Percentiles rank a stretch among this genome's conserved stretches.
Evolutionary conservation across 129 eudicot species (phyloP).

Genomic region (Deinandra increscens): DNA sequence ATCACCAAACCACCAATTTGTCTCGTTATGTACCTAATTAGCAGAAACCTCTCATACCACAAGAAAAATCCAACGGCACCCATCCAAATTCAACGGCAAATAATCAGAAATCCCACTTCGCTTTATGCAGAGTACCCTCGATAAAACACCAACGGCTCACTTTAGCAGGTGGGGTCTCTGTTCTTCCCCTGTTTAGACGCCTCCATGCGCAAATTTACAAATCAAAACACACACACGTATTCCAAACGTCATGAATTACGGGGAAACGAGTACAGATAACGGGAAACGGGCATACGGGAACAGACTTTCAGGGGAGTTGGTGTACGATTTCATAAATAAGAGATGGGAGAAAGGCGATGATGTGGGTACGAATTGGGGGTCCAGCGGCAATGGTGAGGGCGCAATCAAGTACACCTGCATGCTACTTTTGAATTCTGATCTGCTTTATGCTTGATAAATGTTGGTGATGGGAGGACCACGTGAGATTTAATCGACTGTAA

Average conservation of each 20-base stretch:
- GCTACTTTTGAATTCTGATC: conserved; percentile 21
- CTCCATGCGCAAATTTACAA: conserved; percentile 23
- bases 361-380: conserved; percentile 21
- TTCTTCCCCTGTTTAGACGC: not conserved
- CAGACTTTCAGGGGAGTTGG: conserved; percentile 10
- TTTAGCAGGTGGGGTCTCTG: conserved; percentile 21
- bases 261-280: not conserved
- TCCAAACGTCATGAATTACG: conserved; percentile 17
- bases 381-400: conserved; percentile 24
- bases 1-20: not conserved
- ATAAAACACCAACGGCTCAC: conserved; percentile 3
- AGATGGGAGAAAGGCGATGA: not conserved
- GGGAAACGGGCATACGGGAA: conserved; percentile 25
- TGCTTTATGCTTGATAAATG: conserved; percentile 25
- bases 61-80: conserved; percentile 11
- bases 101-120: not conserved
- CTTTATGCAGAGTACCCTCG: conserved; percentile 2
- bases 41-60: conserved; percentile 20
- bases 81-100: conserved; percentile 1
- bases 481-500: not conserved
- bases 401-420: conserved; percentile 41
- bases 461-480: conserved; percentile 32
- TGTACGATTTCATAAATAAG: conserved; percentile 6
- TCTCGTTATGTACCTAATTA: conserved; percentile 14
- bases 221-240: not conserved